Base-by-base conservation (phyloP, 108 stramenopile genomes). In the Stephanodiscus triporus region DNA sequence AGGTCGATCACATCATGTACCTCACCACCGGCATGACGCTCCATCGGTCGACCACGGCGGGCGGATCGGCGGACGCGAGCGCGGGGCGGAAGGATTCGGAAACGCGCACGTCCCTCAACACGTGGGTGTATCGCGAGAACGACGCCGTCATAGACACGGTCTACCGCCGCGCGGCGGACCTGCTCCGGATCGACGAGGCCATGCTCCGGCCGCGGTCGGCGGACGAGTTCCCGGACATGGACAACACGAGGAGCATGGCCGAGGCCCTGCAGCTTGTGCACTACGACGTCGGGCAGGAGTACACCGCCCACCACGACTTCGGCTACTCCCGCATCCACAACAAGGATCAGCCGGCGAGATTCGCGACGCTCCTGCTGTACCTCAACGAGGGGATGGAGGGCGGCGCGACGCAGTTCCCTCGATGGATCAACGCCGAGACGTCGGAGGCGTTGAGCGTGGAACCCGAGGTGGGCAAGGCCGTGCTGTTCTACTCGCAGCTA, bases 261-360 rank as follows among this genome's bases (percentile, higher is more conserved):
- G 97, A 97, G 81, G 68, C 81, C 2, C 61, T 97, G 22, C 97
- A 97, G 74, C 75, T 96, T 51, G 96, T 97, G 1, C 95, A 94
- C 70, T 97, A 97, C 75, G 85, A 69, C 34, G 34, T 63, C 1
- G 75, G 66, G 1, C 93, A 97, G 59, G 89, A 94, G 70, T 97
- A 97, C 64, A 95, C 93, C 0, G 81, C 94, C 29, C 96, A 97
- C 80, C 96, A 97, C 72, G 96, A 95, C 43, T 97, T 95, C 84
- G 95, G 87, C 14, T 83, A 86, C 42, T 48, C 85, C 5, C 27
- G 55, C 27, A 83, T 91, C 61, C 56, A 82, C 36, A 65, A 88
- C 56, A 14, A 48, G 16, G 17, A 78, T 30, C 86, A 91, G 67
- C 89, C 84, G 6, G 84, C 87, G 16, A 75, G 91, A 37, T 95